Evolutionary conservation across 352 stramenopile genomes (phyloP), one percentile per base, ranked within the genome.

Genomic region (Phytophthora nicotianae): DNA sequence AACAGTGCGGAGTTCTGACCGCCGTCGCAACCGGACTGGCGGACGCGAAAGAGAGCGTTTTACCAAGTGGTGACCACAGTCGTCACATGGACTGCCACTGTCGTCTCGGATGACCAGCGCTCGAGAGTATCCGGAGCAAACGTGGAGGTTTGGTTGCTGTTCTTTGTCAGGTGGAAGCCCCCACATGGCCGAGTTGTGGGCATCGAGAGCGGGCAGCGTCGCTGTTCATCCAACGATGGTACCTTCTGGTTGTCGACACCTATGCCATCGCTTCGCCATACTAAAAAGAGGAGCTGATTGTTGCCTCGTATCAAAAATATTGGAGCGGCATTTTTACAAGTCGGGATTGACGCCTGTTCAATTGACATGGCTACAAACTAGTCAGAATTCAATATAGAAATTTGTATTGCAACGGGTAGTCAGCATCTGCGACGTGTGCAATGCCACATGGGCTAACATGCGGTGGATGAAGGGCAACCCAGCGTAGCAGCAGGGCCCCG

Each of bases 31-130:
- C 32, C 32, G 10, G 4, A 5, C n/a, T 51, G 58, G 49, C 42
- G 33, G 42, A 70, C 66, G 61, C 61, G 55, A 71, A 71, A 63
- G 61, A 74, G 66, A 70, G 65, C 55, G 65, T 57, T 45, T 69
- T 66, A 29, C 13, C 41, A 48, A 62, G 42, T 69, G 65, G 26
- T 52, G n/a, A 21, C 38, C 38, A n/a, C n/a, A 46, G 42, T 29
- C 32, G 6, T 37, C 26, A 56, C 32, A 47, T 57, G 29, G 20
- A 61, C 37, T 32, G 23, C 48, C 41, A 29, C 45, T 48, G 26
- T 14, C 2, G n/a, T 56, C 45, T 19, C 52, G 50, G 56, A 65
- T 65, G 55, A 61, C 49, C 55, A 65, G 55, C 49, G 33, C 21
- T 40, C 14, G 5, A 41, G 26, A 58, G 58, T 62, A 71, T 65